These are phyloP conservation scores for Mucuna pruriens DNA, from an alignment of 306 rosid species.

Conservation along the genomic window DNA sequence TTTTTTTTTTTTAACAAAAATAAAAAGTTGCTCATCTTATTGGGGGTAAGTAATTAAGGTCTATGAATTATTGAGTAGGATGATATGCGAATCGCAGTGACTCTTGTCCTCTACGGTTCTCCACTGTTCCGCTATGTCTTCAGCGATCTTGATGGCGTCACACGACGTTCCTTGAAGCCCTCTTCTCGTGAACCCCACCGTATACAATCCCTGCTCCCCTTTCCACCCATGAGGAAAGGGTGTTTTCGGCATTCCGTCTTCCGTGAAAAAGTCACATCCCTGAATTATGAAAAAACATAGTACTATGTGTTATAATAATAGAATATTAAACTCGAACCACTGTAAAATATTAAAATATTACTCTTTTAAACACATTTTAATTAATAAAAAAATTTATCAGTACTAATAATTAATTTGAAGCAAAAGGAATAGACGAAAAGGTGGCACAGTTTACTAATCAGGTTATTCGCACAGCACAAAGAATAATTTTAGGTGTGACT, in stretches of 20 bases:
- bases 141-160: slow-evolving; percentile 73
- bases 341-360: too few species aligned
- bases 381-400: too few species aligned
- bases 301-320: not conserved
- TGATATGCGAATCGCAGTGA: slow-evolving; percentile 54
- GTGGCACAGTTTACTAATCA: not conserved
- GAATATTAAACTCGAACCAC: too few species aligned
- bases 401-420: slow-evolving; percentile 5
- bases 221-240: slow-evolving; percentile 95
- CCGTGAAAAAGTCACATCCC: slow-evolving; percentile 69
- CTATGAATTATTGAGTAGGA: slow-evolving; percentile 47
- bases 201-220: slow-evolving; percentile 77
- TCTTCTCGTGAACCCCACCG: slow-evolving; percentile 84
- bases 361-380: too few species aligned
- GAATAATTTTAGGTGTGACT: too few species aligned
- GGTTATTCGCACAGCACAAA: not conserved
- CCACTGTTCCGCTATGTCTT: slow-evolving; percentile 69
- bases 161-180: slow-evolving; percentile 83
- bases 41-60: not conserved
- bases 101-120: slow-evolving; percentile 40
- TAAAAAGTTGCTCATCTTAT: not conserved
- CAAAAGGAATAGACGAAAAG: slow-evolving; percentile 25
- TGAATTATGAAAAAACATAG: not conserved
- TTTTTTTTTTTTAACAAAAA: not conserved
- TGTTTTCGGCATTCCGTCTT: slow-evolving; percentile 85